Conservation (phyloP, 2,329 filamentous ascomycete species). For the Chaetomium olivaceum region DNA sequence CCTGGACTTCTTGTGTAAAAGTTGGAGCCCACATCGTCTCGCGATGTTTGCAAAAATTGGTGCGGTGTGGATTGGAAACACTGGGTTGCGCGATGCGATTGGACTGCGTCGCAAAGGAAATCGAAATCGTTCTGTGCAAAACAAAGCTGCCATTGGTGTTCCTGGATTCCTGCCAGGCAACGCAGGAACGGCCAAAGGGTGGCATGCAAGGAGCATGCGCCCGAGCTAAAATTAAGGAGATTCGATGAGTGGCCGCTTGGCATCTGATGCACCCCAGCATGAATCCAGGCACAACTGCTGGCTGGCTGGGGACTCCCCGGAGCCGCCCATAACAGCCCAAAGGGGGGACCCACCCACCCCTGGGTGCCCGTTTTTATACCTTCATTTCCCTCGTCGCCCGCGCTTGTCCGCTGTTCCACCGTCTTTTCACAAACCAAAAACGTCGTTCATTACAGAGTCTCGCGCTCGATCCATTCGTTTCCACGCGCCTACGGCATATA, state of each 20-base stretch:
- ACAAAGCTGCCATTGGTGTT: slow-evolving; percentile 17
- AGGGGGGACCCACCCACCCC: slow-evolving; percentile 18
- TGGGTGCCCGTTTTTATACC: slow-evolving; percentile 28
- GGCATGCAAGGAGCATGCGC: slow-evolving; percentile 19
- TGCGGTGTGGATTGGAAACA: neutral
- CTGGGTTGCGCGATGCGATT: neutral
- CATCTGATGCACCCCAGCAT: slow-evolving; percentile 17
- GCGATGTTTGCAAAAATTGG: neutral
- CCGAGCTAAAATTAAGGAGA: slow-evolving; percentile 34
- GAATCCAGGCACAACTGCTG: slow-evolving; percentile 10
- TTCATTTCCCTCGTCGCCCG: slow-evolving; percentile 24
- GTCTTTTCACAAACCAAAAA: slow-evolving; percentile 26
- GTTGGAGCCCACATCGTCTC: too few species aligned
- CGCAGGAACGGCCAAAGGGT: slow-evolving; percentile 26
- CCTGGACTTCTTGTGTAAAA: too few species aligned
- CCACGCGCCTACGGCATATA: slow-evolving; percentile 8
- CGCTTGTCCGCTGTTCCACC: slow-evolving; percentile 16
- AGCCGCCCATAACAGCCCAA: slow-evolving; percentile 1
- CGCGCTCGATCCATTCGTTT: slow-evolving; percentile 34
- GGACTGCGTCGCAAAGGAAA: neutral
- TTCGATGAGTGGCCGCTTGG: slow-evolving; percentile 23
- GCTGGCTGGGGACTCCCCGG: slow-evolving; percentile 18
- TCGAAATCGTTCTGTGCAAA: neutral
- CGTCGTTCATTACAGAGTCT: slow-evolving; percentile 33
- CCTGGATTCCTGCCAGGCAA: slow-evolving; percentile 12